phyloP scores from a whole-genome alignment of 208 protist species.

The Leishmania lainsoni region DNA sequence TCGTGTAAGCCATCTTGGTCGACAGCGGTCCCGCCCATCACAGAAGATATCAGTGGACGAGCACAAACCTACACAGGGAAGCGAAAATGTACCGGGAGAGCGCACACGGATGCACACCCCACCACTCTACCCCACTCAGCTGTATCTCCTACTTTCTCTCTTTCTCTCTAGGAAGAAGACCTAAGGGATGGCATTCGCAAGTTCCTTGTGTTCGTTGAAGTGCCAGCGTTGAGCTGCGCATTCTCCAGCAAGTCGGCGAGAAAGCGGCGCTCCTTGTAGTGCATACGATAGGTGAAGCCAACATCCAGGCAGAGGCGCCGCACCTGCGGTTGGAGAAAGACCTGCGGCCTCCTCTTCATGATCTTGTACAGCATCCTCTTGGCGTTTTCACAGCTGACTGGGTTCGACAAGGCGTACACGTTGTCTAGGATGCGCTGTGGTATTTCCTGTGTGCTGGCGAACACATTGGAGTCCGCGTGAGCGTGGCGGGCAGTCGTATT shows the following conservation, averaged over 20 bases:
- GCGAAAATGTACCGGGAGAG: background rate
- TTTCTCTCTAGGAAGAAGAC: background rate
- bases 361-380: slow-evolving; percentile 76
- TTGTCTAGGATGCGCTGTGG: slow-evolving; percentile 60
- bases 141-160: background rate
- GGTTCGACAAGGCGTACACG: slow-evolving; percentile 73
- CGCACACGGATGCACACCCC: background rate
- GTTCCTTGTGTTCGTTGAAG: slow-evolving; percentile 9
- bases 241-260: slow-evolving; percentile 78
- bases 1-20: too few relatives aligned
- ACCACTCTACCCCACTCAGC: background rate
- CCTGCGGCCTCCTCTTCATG: slow-evolving; percentile 69
- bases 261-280: slow-evolving; percentile 83
- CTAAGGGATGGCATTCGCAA: background rate
- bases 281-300: slow-evolving; percentile 68
- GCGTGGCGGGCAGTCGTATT: slow-evolving; percentile 55
- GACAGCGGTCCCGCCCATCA: too few relatives aligned
- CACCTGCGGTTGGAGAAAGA: slow-evolving; percentile 66
- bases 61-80: slow-evolving; percentile 1
- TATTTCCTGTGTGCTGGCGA: slow-evolving; percentile 26
- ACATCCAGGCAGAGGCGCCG: slow-evolving; percentile 61
- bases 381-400: slow-evolving; percentile 74
- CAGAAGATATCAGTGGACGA: background rate
- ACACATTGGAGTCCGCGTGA: slow-evolving; percentile 35
- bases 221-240: slow-evolving; percentile 43